Base-by-base conservation (phyloP, 306 rosid genomes). In the Echinosophora koreensis region DNA sequence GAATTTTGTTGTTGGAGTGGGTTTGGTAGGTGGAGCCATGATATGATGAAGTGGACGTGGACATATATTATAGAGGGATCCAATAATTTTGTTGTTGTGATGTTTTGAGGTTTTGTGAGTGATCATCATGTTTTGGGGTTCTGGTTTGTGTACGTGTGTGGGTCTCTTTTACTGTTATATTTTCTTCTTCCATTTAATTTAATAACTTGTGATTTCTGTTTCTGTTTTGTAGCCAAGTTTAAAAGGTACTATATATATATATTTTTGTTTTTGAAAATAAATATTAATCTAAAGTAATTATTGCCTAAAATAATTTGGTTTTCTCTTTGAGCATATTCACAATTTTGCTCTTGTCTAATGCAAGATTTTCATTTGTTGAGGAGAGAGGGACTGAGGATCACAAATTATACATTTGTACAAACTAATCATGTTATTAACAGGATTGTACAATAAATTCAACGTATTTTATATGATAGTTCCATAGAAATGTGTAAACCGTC, bases 1-100 rank as follows among this genome's bases (percentile, higher is more conserved):
- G 62, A 60, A 58, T 11, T 55, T 79, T 63, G 84, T 76, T 74
- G 35, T 84, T 30, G 88, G 81, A 57, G 46, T 57, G 63, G 72
- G 37, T 52, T 78, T 85, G 69, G 30, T 78, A 44, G 46, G 69
- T 42, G 77, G 70, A 61, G 57, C 39, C 22, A 54, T 67, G 37
- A 22, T 85, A 16, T 78, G 55, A 81, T 44, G 14, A 10, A 35
- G 69, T 68, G 46, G 42, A 42, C 2, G 55, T 51, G 16, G 6
- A 34, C 54, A 64, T 6, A 52, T n/a, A n/a, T n/a, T n/a, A n/a
- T 41, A 11, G 18, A 59, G 62, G 72, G 42, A 7, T 73, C 42
- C 41, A 8, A 1, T 54, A 16, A 52, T 41, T 75, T 80, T 44
- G 32, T 81, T 54, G 14, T 78, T 80, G 39, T 32, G 46, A 3